These are phyloP conservation scores for Phalaenopsis hybrid DNA, from an alignment of 116 monocot genomes.

Conservation along the genomic window DNA sequence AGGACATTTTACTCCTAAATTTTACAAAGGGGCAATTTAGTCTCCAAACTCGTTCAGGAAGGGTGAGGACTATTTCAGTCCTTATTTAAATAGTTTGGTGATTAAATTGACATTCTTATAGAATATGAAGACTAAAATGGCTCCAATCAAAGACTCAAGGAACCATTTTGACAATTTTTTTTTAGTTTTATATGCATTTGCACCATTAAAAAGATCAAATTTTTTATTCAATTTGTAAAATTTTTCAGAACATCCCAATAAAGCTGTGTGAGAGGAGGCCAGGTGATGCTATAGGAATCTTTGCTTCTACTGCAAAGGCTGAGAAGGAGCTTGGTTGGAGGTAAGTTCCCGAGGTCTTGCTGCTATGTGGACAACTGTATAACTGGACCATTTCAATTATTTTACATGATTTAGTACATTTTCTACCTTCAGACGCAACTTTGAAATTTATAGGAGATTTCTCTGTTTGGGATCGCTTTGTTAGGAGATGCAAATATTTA, in stretches of 20 bases:
- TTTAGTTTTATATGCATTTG: not conserved
- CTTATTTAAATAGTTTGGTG: too few species aligned
- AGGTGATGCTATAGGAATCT: conserved; percentile 45
- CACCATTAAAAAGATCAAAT: not conserved
- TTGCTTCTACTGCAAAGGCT: conserved; percentile 49
- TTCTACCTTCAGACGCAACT: not conserved
- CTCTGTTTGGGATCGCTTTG: too few species aligned
- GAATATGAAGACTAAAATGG: too few species aligned
- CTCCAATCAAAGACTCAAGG: too few species aligned
- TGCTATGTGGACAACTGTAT: not conserved
- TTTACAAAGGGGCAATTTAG: too few species aligned
- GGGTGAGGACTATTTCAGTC: too few species aligned
- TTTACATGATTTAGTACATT: not conserved
- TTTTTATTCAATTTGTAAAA: not conserved
- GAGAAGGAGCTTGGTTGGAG: conserved; percentile 49
- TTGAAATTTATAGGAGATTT: too few species aligned
- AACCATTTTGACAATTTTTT: not conserved
- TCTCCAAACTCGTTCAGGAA: too few species aligned
- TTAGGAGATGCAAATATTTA: too few species aligned
- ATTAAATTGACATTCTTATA: too few species aligned
- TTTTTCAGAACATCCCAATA: conserved; percentile 38
- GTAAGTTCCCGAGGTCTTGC: conserved; percentile 14
- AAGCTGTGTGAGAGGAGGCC: conserved; percentile 36
- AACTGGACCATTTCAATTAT: not conserved
- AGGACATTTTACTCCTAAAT: too few species aligned